Evolutionary conservation across 208 protist species (phyloP).

Genomic region (Trypanosoma cruzi): DNA sequence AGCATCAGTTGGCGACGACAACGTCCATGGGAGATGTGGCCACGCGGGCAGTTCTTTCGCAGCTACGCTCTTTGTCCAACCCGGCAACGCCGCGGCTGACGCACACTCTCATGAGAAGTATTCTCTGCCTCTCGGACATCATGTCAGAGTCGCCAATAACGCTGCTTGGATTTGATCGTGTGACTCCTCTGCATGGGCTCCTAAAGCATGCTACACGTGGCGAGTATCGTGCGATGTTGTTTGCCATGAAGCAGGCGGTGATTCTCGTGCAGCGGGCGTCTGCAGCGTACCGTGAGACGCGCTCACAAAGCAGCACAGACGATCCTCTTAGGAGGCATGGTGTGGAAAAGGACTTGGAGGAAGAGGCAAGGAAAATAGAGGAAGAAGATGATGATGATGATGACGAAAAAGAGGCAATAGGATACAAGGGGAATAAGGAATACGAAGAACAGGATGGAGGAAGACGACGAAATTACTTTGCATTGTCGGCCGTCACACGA

Average conservation of each 20-base stretch:
- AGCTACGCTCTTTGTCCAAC: slow-evolving; percentile 49
- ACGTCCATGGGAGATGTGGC: slow-evolving; percentile 32
- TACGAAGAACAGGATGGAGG: slow-evolving; percentile 6
- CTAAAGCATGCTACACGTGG: slow-evolving; percentile 49
- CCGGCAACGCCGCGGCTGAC: slow-evolving; percentile 35
- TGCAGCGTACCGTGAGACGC: slow-evolving; percentile 19
- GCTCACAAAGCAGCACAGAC: neutral
- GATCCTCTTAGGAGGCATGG: neutral
- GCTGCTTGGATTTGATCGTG: slow-evolving; percentile 61
- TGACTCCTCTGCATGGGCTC: slow-evolving; percentile 41
- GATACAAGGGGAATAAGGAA: neutral
- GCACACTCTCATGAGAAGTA: slow-evolving; percentile 29
- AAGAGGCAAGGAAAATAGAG: too few relatives aligned
- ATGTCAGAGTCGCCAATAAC: slow-evolving; percentile 41
- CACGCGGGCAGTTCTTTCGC: slow-evolving; percentile 58
- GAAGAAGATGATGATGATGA: neutral
- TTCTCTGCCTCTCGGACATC: slow-evolving; percentile 48
- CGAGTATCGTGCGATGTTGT: slow-evolving; percentile 58
- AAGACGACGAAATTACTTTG: slow-evolving; percentile 2
- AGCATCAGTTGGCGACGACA: slow-evolving; percentile 35
- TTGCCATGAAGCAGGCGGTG: slow-evolving; percentile 74
- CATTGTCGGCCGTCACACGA: neutral
- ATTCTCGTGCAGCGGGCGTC: slow-evolving; percentile 56
- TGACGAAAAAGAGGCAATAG: slow-evolving; percentile 6
- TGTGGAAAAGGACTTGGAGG: neutral